Conservation (phyloP, 2,329 filamentous ascomycete genomes). For the Cladosporium sp. region DNA sequence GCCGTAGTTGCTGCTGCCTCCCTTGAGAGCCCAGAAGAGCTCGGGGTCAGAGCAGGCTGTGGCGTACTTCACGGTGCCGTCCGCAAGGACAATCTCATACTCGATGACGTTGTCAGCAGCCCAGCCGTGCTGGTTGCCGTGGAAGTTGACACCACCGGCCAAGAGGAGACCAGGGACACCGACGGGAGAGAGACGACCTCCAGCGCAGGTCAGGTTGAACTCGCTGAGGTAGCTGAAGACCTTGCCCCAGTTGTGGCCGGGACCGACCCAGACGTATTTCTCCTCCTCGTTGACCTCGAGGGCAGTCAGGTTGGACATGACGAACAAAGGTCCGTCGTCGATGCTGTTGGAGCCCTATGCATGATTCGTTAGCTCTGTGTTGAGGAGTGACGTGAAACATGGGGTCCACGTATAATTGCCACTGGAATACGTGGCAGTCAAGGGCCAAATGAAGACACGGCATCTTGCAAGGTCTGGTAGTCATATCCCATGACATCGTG, state of each 20-base stretch:
- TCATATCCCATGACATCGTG: background rate
- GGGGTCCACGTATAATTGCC: background rate
- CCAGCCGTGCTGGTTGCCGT: constrained; percentile 50
- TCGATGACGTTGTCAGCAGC: constrained; percentile 40
- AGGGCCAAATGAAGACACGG: background rate
- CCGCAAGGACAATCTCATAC: constrained; percentile 48
- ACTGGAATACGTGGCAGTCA: background rate
- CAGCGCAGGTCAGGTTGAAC: constrained; percentile 10
- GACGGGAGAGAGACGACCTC: constrained; percentile 15
- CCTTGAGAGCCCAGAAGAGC: constrained; percentile 50
- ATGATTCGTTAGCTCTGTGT: constrained; percentile 8
- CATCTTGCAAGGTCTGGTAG: background rate
- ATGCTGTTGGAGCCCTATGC: constrained; percentile 17
- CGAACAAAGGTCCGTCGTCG: constrained; percentile 15
- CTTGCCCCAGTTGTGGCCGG: constrained; percentile 14
- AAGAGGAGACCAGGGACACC: constrained; percentile 25
- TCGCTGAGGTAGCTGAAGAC: constrained; percentile 16
- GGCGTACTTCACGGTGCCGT: constrained; percentile 40
- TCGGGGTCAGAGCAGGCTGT: constrained; percentile 48
- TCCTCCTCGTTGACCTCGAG: constrained; percentile 14
- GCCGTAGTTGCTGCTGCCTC: constrained; percentile 49
- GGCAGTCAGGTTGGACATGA: constrained; percentile 16
- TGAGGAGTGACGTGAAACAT: background rate
- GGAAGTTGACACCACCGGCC: constrained; percentile 52
- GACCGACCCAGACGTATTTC: constrained; percentile 13